Percentiles rank a stretch among this genome's conserved stretches.
phyloP scores from a whole-genome alignment of 2,329 filamentous ascomycete species.

The Neonectria hederae region DNA sequence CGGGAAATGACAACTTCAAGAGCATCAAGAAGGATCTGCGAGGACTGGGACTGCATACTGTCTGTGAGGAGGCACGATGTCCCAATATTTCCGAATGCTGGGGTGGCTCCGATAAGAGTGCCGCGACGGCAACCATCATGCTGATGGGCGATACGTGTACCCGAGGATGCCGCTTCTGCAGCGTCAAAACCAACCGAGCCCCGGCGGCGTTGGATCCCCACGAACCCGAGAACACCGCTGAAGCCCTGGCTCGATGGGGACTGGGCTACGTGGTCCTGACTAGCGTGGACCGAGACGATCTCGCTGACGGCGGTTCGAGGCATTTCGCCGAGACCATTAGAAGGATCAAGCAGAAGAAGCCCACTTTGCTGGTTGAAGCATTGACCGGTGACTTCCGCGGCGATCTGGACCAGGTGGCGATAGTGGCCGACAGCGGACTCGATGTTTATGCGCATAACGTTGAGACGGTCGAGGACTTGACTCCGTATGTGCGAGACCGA shows the following conservation, averaged over 20 bases:
- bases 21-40: constrained; percentile 94
- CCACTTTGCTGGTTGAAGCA: constrained; percentile 81
- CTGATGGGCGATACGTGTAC: constrained; percentile 99
- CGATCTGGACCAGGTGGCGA: constrained; percentile 83
- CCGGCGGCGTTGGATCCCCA: constrained; percentile 88
- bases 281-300: constrained; percentile 91
- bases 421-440: constrained; percentile 87
- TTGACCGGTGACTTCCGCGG: constrained; percentile 89
- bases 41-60: constrained; percentile 89
- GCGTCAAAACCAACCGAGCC: constrained; percentile 85
- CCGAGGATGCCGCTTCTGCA: constrained; percentile 94
- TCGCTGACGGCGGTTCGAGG: constrained; percentile 84
- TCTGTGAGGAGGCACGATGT: constrained; percentile 96
- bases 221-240: constrained; percentile 95
- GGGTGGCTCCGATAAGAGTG: constrained; percentile 88
- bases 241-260: constrained; percentile 92
- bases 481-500: constrained; percentile 88
- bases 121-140: constrained; percentile 98
- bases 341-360: constrained; percentile 87
- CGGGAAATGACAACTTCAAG: constrained; percentile 83
- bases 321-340: constrained; percentile 96
- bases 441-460: constrained; percentile 98
- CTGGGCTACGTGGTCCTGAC: constrained; percentile 96
- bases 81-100: constrained; percentile 99
- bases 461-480: constrained; percentile 92